Evolutionary conservation across 2,329 filamentous ascomycete genomes (phyloP), one percentile per base, ranked within the genome.

Genomic region (Epichloe bromicola): DNA sequence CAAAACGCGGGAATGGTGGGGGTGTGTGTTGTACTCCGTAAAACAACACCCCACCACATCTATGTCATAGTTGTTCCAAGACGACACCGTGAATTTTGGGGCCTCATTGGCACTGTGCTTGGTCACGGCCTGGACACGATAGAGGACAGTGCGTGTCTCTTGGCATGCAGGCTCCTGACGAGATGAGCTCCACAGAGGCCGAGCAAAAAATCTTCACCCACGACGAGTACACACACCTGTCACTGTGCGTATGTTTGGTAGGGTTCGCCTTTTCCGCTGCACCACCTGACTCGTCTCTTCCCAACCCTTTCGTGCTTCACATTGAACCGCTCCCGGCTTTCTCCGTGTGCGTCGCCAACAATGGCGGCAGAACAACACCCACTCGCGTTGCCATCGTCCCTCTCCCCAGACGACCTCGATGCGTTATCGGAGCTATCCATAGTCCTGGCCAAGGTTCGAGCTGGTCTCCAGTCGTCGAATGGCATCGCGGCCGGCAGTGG

Each of bases 381-480:
- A 20, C 72, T 76, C 61, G 70, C 72, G 55, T 70, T 79, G 53
- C 76, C 83, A 34, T 70, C 78, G 3, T 80, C 84, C 51, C 85
- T 93, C 55, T 79, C 86, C 47, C 86, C 90, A 30, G 84, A 90
- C 66, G 81, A 82, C 47, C 88, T 96, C 70, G 90, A 95, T 71
- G 80, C 88, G 58, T 78, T 95, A 50, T 88, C 89, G 26, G 82
- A 89, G 61, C 80, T 96, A 50, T 83, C 88, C 61, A 76, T 82
- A 53, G 80, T 95, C 58, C 80, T 96, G 54, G 74, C 81, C 57
- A 86, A 86, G 48, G 78, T 96, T 17, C 80, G 86, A 58, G 63
- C 66, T 38, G 73, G 71, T 15, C 67, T 72, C 58, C 59, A 70
- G 61, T 64, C 69, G 44, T 66, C 66, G 11, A 59, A 69, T 39